Evolutionary conservation across 2,329 filamentous ascomycete genomes (phyloP), one percentile per base, ranked within the genome.

Genomic region (Venturia aucupariae): DNA sequence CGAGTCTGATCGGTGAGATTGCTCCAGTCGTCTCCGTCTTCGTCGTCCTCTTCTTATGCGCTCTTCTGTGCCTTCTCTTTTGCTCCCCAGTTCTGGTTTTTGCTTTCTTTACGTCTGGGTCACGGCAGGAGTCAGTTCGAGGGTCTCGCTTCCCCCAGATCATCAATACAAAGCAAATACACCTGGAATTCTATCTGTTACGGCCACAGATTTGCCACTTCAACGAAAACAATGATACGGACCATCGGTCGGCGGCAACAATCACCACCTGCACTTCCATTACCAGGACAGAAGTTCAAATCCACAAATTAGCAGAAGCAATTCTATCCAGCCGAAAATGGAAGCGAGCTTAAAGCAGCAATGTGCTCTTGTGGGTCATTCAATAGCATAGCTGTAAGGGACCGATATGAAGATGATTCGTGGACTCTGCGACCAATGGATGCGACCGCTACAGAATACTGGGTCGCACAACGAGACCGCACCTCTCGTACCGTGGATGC

Each of bases 401-500:
- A 55, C 51, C 27, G 15, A 7, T 35, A 19, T 32, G 51, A 55
- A 32, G 51, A n/a, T 17, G 30, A 27, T 32, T 19, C 17, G 27
- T 22, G 24, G 48, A n/a, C 48, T 30, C 13, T 1, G 48, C 48
- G 22, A 27, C 46, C 46, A 51, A 27, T 51, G 46, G 6, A 27
- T 30, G 46, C n/a, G 11, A 13, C 22, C n/a, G 22, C 8, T 15
- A 32, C 19, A 17, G 19, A 11, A 10, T 35, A 55, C 11, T 35
- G 48, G 48, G 27, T 55, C 2, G 13, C 13, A 32, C 48, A 54
- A 10, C 44, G 5, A 51, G 30, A 51, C 46, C 46, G 17, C 46
- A 55, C 51, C 3, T n/a, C 51, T 57, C 51, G 51, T 35, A 57
- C 48, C 30, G 46, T 51, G 46, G 51, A 57, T 38, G 35, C 59